phyloP scores from a whole-genome alignment of 768 basidiomycete species.

The Mycena sanguinolenta region DNA sequence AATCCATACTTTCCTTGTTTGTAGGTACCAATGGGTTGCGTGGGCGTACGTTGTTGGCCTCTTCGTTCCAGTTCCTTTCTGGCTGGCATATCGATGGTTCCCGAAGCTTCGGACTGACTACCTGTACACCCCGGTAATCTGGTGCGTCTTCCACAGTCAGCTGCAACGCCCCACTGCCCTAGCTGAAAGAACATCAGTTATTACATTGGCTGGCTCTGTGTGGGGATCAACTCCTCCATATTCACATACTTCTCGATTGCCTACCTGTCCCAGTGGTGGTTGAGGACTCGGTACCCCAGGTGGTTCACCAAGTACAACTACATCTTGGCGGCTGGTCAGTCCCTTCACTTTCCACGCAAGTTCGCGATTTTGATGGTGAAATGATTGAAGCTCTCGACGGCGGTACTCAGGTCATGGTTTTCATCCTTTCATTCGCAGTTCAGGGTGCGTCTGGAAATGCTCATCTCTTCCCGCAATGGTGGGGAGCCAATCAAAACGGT shows the following conservation, averaged over 20 bases:
- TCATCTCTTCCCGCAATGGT: conserved; percentile 68
- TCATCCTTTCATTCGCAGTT: conserved; percentile 64
- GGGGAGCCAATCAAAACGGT: conserved; percentile 69
- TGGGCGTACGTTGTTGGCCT: conserved; percentile 63
- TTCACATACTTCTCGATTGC: conserved; percentile 57
- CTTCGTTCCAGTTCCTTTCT: conserved; percentile 66
- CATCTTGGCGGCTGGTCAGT: conserved; percentile 50
- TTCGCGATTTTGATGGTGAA: not conserved
- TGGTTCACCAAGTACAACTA: conserved; percentile 64
- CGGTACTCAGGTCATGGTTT: conserved; percentile 67
- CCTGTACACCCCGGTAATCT: conserved; percentile 61
- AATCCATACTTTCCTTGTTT: too few relatives aligned
- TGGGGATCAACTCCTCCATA: conserved; percentile 64
- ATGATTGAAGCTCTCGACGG: conserved; percentile 47
- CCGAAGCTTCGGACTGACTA: conserved; percentile 62
- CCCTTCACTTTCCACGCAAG: not conserved
- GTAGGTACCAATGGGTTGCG: conserved; percentile 66
- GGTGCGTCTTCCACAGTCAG: conserved; percentile 47
- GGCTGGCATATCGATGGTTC: conserved; percentile 58
- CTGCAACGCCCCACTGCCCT: not conserved
- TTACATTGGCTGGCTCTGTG: conserved; percentile 63
- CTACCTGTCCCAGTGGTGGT: conserved; percentile 62
- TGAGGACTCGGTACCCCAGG: conserved; percentile 57
- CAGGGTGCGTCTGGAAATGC: conserved; percentile 64
- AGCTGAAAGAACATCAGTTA: conserved; percentile 44